Evolutionary conservation across 1,284 basidiomycete species (phyloP), one percentile per base, ranked within the genome.

Genomic region (Puccinia brachypodii): DNA sequence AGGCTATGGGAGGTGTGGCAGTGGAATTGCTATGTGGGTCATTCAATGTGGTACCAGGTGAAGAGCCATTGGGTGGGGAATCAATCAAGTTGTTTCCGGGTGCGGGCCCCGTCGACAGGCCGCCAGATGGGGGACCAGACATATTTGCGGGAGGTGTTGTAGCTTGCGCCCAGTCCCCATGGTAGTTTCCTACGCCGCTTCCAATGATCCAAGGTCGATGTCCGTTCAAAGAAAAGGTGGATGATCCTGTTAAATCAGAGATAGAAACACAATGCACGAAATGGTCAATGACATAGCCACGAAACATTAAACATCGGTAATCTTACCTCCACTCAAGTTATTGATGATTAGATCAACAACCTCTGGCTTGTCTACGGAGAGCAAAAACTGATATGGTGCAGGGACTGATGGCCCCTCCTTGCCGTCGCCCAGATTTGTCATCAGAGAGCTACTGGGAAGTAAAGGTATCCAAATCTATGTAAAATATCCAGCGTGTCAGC

Each of bases 121-220:
- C 47, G 38, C 40, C 58, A 38, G 50, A 22, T 25, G 47, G 16
- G 11, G 72, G 42, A 38, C 25, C n/a, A 13, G 50, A 58, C 53
- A n/a, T 40, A 38, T 40, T 53, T 38, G 72, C 3, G 6, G 72
- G 19, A 16, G 71, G 22, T 40, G 72, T 3, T n/a, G 36, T 22
- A 40, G 44, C 33, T 33, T 33, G 25, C 13, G 69, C 13, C 69
- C 28, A 13, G 33, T 38, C 33, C 11, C 44, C 69, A 38, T 64
- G 38, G 42, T 82, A 82, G 40, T 14, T 53, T 60, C 80, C 80
- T 28, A 13, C n/a, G 3, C 80, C 80, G 42, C 28, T 68, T 44
- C 62, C 58, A 42, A 82, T 82, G n/a, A 82, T 53, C 80, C 80
- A 82, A 31, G 73, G 64, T 9, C 73, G 58, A 69, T 82, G 73